Base-by-base conservation (phyloP, 2,329 filamentous ascomycete species). In the Penicillium glabrum region DNA sequence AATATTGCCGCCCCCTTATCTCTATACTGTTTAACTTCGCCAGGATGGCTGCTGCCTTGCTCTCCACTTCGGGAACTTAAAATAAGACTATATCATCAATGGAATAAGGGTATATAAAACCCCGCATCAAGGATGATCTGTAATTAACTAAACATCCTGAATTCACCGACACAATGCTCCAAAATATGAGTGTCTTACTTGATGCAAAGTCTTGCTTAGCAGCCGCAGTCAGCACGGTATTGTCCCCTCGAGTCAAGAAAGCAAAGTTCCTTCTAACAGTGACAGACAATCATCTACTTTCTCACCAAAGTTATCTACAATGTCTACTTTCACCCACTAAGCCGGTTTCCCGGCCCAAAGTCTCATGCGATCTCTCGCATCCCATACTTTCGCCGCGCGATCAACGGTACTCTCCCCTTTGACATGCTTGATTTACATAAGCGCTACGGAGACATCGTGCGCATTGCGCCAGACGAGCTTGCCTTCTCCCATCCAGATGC, bases 401-500 rank as follows among this genome's bases (percentile, higher is more conserved):
- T 39, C 14, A 44, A 33, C 46, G 44, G 43, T n/a, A 39, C 46
- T 27, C 41, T 56, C 21, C 41, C 33, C 16, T 47, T 46, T 35
- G 47, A 51, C n/a, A 51, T 56, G 48, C 29, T 43, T 5, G 39
- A 53, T 14, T 10, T 57, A 8, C 54, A 57, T 23, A 35, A 37
- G 7, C 24, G 23, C 11, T 57, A 57, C 16, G 54, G 54, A 24
- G 44, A 33, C 19, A 53, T 43, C 14, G 48, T 44, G 11, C 10
- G 21, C 31, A 64, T 43, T 69, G 72, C 46, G 1, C 56, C 53
- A 11, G 49, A 26, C 6, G 63, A 72, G 39, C 59, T 71, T 5
- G 59, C 60, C 26, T 69, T 71, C 45, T 54, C 57, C 8, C 46
- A 61, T 39, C 48, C 52, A 31, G 57, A 48, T 59, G 54, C 64